A percentile compares a stretch with the other conserved stretches of the same genome.
phyloP scores from a whole-genome alignment of 2,329 filamentous ascomycete genomes.

The Stachybotrys elegans region DNA sequence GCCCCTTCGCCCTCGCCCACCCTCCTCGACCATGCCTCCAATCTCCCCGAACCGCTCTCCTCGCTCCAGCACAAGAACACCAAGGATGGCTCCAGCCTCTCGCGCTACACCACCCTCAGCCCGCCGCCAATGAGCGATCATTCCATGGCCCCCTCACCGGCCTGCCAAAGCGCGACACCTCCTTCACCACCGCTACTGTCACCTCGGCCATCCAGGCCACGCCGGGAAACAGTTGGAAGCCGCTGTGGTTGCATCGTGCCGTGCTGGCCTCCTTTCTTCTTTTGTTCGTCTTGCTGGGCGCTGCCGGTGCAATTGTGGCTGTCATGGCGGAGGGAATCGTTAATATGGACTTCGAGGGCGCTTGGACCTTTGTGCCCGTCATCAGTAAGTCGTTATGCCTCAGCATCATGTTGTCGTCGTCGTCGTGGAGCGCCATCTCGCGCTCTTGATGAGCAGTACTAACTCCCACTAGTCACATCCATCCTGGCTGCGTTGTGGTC shows the following conservation, averaged over 20 bases:
- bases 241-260: constrained; percentile 16
- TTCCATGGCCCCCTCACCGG: neutral
- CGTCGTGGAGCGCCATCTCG: neutral
- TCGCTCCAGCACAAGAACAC: no score
- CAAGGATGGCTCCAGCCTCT: neutral
- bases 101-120: neutral
- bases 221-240: constrained; percentile 18
- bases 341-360: constrained; percentile 11
- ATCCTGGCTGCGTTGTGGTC: constrained; percentile 19
- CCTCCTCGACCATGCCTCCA: no score
- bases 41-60: no score
- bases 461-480: constrained; percentile 14
- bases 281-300: constrained; percentile 13
- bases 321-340: constrained; percentile 14
- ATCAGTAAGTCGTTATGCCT: constrained; percentile 18
- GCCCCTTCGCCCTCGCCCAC: no score
- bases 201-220: constrained; percentile 3
- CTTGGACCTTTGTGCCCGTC: constrained; percentile 23
- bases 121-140: constrained; percentile 2
- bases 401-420: no score
- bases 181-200: constrained; percentile 5
- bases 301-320: constrained; percentile 17
- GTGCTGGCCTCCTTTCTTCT: constrained; percentile 15
- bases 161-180: constrained; percentile 8
- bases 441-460: constrained; percentile 4